Conservation (phyloP, 768 basidiomycete species). For the Dacryopinax spathularia region DNA sequence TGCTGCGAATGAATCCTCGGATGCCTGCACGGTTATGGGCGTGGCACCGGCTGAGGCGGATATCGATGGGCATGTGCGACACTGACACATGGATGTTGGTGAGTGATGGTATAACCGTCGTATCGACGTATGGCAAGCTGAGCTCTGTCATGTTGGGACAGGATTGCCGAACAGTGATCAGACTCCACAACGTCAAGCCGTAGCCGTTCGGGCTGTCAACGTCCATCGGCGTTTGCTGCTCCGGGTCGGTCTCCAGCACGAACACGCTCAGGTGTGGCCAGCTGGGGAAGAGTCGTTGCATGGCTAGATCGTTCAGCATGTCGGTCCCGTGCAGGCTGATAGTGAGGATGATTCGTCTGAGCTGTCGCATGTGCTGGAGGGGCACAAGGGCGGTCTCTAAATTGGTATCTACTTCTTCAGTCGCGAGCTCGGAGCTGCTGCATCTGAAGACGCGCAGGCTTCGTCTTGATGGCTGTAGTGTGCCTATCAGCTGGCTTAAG, state of each 20-base stretch:
- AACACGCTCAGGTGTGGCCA: not conserved
- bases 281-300: not conserved
- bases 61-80: not conserved
- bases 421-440: not conserved
- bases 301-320: not conserved
- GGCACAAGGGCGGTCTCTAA: not conserved
- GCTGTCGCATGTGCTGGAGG: not conserved
- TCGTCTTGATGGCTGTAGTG: not conserved
- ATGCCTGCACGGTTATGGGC: not conserved
- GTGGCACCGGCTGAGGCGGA: not conserved
- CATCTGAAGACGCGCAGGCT: not conserved
- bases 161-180: not conserved
- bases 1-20: not conserved
- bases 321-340: not conserved
- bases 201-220: not conserved
- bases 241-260: not conserved
- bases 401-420: not conserved
- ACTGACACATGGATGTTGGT: not conserved
- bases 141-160: not conserved
- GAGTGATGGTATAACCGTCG: not conserved
- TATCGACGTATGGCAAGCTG: not conserved
- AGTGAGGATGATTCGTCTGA: not conserved
- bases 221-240: not conserved
- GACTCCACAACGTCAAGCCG: not conserved
- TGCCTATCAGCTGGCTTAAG: not conserved